Evolutionary conservation across 2,329 filamentous ascomycete genomes (phyloP).

Genomic region (Claviceps sp.): DNA sequence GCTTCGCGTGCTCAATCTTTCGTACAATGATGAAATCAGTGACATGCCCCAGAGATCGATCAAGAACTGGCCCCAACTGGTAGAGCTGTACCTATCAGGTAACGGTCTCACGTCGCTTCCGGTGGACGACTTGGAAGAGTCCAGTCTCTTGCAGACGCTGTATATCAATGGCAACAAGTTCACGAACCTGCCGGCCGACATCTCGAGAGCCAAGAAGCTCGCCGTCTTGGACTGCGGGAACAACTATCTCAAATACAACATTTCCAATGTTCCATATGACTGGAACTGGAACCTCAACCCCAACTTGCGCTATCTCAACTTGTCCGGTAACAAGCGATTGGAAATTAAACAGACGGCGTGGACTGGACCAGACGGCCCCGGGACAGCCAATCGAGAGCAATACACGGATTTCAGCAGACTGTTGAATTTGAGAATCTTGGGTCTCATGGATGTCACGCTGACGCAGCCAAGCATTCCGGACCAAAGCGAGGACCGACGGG

Average conservation of each 20-base stretch:
- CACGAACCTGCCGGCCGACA: constrained; percentile 86
- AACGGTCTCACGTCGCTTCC: constrained; percentile 87
- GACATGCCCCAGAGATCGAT: constrained; percentile 85
- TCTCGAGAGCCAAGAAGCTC: constrained; percentile 85
- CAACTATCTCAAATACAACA: constrained; percentile 95
- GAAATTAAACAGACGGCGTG: constrained; percentile 61
- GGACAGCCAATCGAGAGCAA: constrained; percentile 43
- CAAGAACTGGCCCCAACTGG: constrained; percentile 76
- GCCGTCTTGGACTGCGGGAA: constrained; percentile 88
- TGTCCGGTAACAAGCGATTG: constrained; percentile 90
- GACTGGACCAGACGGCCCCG: constrained; percentile 32
- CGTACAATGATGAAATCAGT: constrained; percentile 77
- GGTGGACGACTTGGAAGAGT: constrained; percentile 86
- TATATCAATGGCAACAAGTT: constrained; percentile 98
- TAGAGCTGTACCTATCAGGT: constrained; percentile 86
- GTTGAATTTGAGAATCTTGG: constrained; percentile 70
- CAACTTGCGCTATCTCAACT: constrained; percentile 84
- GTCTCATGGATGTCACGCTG: constrained; percentile 94
- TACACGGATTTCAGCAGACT: constrained; percentile 85
- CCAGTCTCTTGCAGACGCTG: constrained; percentile 72
- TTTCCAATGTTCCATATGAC: constrained; percentile 96
- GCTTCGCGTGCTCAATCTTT: constrained; percentile 78
- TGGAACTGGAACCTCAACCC: constrained; percentile 99
- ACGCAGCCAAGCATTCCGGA: constrained; percentile 89
- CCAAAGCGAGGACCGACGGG: constrained; percentile 85